Conservation (phyloP, 208 protist genomes). For the Leishmania arabica region DNA sequence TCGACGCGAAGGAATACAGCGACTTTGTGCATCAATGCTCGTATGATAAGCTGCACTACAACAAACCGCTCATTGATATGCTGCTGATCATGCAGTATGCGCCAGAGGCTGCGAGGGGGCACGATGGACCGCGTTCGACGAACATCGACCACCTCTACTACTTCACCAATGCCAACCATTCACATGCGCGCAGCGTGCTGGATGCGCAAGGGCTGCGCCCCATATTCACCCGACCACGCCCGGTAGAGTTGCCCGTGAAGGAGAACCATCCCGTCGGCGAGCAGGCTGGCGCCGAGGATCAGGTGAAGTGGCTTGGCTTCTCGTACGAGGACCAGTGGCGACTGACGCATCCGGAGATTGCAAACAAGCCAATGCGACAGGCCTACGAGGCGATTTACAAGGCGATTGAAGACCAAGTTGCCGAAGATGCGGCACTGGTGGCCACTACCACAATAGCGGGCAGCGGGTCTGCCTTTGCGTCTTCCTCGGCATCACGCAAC, state of each 20-base stretch:
- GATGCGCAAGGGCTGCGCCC: conserved; percentile 48
- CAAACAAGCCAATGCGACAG: conserved; percentile 67
- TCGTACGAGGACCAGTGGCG: conserved; percentile 83
- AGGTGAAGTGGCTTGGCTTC: conserved; percentile 55
- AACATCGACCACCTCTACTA: conserved; percentile 62
- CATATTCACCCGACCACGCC: conserved; percentile 41
- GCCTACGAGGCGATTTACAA: conserved; percentile 63
- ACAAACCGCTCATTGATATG: conserved; percentile 50
- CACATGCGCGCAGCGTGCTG: conserved; percentile 56
- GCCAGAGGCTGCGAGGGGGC: background rate
- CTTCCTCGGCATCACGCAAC: background rate
- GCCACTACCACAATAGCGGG: background rate
- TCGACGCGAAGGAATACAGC: conserved; percentile 63
- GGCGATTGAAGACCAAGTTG: conserved; percentile 40
- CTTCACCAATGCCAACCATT: conserved; percentile 71
- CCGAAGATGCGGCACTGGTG: conserved; percentile 17
- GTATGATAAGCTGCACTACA: conserved; percentile 48
- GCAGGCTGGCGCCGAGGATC: conserved; percentile 33
- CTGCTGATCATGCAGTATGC: conserved; percentile 46
- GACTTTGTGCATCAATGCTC: conserved; percentile 74
- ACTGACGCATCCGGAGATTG: conserved; percentile 48
- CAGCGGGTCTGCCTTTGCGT: background rate
- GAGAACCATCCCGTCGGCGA: conserved; percentile 37
- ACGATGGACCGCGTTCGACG: background rate
- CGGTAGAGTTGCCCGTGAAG: conserved; percentile 25